phyloP scores from a whole-genome alignment of 306 rosid species.

The Fragaria ananassa region DNA sequence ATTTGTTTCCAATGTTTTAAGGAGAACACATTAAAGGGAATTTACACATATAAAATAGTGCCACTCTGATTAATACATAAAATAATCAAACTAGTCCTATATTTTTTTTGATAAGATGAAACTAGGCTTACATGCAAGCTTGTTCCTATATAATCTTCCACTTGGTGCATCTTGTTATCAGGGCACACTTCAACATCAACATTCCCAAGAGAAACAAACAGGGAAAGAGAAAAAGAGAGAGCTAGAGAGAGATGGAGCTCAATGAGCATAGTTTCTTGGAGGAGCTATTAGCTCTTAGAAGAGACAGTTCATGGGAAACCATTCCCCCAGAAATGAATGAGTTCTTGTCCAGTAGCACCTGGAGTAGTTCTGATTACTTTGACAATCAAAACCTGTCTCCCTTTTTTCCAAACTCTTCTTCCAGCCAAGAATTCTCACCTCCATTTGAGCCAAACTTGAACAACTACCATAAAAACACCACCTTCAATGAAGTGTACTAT shows the following conservation, averaged over 20 bases:
- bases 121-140: slow-evolving; percentile 21
- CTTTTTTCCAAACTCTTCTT: slow-evolving; percentile 45
- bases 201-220: slow-evolving; percentile 36
- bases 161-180: slow-evolving; percentile 35
- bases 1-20: background rate
- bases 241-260: slow-evolving; percentile 48
- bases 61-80: slow-evolving; percentile 24
- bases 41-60: background rate
- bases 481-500: slow-evolving; percentile 41
- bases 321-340: slow-evolving; percentile 54
- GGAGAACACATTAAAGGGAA: slow-evolving; percentile 9
- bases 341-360: slow-evolving; percentile 40
- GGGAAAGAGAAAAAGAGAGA: slow-evolving; percentile 14
- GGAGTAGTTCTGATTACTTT: slow-evolving; percentile 39
- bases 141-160: slow-evolving; percentile 51
- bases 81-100: slow-evolving; percentile 22
- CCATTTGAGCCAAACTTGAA: slow-evolving; percentile 29
- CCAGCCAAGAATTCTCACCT: slow-evolving; percentile 41
- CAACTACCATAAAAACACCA: slow-evolving; percentile 3
- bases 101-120: background rate
- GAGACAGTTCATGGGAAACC: slow-evolving; percentile 58
- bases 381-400: slow-evolving; percentile 48
- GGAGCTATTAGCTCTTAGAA: slow-evolving; percentile 58
- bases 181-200: slow-evolving; percentile 35
- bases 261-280: slow-evolving; percentile 61